A percentile compares a stretch with the other conserved stretches of the same genome.
These are phyloP conservation scores for Exophiala xenobiotica DNA, from an alignment of 2,329 filamentous ascomycete genomes.

Conservation along the genomic window DNA sequence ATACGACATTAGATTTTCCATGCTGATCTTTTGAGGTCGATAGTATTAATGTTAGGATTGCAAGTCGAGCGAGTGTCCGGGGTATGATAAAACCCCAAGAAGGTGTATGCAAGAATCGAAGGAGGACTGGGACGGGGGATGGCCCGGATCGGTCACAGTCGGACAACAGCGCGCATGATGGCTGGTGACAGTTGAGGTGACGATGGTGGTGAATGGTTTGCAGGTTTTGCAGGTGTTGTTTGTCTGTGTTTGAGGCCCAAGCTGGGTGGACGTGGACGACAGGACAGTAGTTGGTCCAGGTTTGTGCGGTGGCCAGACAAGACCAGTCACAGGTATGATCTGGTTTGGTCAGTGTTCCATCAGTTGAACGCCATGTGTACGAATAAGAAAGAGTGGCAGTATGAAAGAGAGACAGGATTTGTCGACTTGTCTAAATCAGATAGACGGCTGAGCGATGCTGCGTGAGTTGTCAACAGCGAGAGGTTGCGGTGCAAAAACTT, in stretches of 20 bases:
- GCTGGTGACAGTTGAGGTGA: constrained; percentile 8
- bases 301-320: constrained; percentile 6
- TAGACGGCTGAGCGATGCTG: no score
- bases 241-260: constrained; percentile 5
- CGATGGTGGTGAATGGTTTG: background rate
- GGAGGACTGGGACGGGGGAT: constrained; percentile 8
- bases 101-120: constrained; percentile 14
- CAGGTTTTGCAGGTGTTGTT: constrained; percentile 1
- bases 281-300: constrained; percentile 12
- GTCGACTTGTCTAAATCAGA: background rate
- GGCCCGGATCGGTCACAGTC: constrained; percentile 17
- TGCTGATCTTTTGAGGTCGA: constrained; percentile 1
- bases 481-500: constrained; percentile 16
- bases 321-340: constrained; percentile 9
- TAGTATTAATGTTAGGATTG: constrained; percentile 10
- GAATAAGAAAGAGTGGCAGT: constrained; percentile 14
- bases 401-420: constrained; percentile 2
- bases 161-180: constrained; percentile 24
- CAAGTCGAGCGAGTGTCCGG: constrained; percentile 15
- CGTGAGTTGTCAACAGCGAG: no score
- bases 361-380: constrained; percentile 26
- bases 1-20: constrained; percentile 16
- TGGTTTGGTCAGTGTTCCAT: constrained; percentile 19
- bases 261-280: constrained; percentile 5
- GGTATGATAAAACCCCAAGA: constrained; percentile 2